phyloP scores from a whole-genome alignment of 2,329 filamentous ascomycete genomes.

The Tricladium varicosporioides region DNA sequence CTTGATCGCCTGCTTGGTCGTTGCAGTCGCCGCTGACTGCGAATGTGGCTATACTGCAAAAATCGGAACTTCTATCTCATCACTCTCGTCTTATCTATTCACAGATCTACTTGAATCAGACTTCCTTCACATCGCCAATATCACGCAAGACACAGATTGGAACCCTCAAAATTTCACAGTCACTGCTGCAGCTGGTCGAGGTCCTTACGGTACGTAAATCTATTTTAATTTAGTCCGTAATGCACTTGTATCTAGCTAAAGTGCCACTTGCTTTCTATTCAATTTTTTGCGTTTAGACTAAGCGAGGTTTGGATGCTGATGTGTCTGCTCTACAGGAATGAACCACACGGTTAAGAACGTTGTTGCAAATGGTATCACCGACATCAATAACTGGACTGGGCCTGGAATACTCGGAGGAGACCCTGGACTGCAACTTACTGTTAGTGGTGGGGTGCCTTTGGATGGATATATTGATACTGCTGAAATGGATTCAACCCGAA shows the following conservation, averaged over 20 bases:
- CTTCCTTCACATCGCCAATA: constrained; percentile 56
- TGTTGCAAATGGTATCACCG: constrained; percentile 47
- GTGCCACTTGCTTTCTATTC: too few species aligned
- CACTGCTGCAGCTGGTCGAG: constrained; percentile 53
- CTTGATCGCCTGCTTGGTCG: constrained; percentile 4
- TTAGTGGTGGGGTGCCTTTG: constrained; percentile 41
- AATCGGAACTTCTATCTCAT: constrained; percentile 37
- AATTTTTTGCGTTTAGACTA: too few species aligned
- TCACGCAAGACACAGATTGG: constrained; percentile 59
- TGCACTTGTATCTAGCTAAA: too few species aligned
- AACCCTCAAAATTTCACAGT: constrained; percentile 65
- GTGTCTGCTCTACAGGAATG: constrained; percentile 39
- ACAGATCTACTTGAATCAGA: constrained; percentile 71
- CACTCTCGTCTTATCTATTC: constrained; percentile 49
- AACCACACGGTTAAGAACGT: constrained; percentile 58
- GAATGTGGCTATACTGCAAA: constrained; percentile 69
- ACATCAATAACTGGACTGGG: constrained; percentile 42
- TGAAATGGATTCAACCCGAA: constrained; percentile 60
- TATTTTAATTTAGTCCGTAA: neutral
- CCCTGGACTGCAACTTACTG: constrained; percentile 56
- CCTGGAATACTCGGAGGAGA: constrained; percentile 44
- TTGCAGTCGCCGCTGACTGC: constrained; percentile 48
- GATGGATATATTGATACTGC: constrained; percentile 57
- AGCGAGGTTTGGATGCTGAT: too few species aligned
- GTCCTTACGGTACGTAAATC: constrained; percentile 49